A percentile compares a stretch with the other conserved stretches of the same genome.
phyloP scores from a whole-genome alignment of 164 flowering plant species.

The Brasenia schreberi region DNA sequence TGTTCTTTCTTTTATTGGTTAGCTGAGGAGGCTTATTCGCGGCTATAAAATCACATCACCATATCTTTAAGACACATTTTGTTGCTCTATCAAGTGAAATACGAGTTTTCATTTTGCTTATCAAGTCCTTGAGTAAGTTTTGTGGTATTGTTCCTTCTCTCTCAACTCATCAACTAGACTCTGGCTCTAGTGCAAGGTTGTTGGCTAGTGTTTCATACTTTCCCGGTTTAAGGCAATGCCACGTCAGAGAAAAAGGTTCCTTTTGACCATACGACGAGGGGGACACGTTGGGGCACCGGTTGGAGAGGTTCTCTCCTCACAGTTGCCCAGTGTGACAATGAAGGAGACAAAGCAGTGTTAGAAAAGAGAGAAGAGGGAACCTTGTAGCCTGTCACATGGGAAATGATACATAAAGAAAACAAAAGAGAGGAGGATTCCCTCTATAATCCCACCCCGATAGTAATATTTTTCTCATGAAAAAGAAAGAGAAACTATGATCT shows the following conservation, averaged over 20 bases:
- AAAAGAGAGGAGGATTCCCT: background rate
- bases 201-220: too few relatives aligned
- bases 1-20: too few relatives aligned
- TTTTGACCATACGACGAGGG: background rate
- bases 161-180: too few relatives aligned
- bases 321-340: constrained; percentile 9
- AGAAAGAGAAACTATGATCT: background rate
- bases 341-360: constrained; percentile 52
- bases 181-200: too few relatives aligned
- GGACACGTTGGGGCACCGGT: background rate
- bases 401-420: background rate
- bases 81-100: too few relatives aligned
- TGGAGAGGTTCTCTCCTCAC: background rate
- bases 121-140: too few relatives aligned
- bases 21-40: too few relatives aligned
- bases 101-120: too few relatives aligned
- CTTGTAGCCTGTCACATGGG: constrained; percentile 18
- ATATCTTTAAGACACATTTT: too few relatives aligned
- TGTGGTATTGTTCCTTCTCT: too few relatives aligned
- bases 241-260: background rate
- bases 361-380: constrained; percentile 59
- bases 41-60: too few relatives aligned
- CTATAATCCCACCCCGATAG: background rate
- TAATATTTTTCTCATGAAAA: background rate
- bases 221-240: too few relatives aligned